Conservation (phyloP, 192 early-diverging fungal species). For the Coemansia sp. region DNA sequence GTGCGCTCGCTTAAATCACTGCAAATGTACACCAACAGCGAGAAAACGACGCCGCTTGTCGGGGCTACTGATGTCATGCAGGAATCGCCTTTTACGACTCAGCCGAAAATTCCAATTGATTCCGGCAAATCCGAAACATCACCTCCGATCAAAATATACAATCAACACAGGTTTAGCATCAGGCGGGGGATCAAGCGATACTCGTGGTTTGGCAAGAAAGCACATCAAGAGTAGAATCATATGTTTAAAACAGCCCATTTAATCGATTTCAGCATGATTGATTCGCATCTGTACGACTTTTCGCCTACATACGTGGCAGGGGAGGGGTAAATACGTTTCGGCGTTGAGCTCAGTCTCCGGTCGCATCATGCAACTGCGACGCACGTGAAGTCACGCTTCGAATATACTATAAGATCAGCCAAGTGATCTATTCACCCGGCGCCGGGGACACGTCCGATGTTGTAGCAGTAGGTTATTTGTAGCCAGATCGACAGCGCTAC, state of each 20-base stretch:
- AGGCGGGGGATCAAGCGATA: constrained; percentile 29
- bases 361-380: background rate
- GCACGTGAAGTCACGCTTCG: background rate
- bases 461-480: background rate
- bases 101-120: background rate
- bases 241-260: background rate
- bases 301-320: background rate
- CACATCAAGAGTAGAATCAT: background rate
- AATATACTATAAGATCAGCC: background rate
- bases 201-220: constrained; percentile 37
- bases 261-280: background rate
- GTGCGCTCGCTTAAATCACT: constrained; percentile 8
- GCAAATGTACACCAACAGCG: background rate
- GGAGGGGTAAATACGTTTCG: background rate
- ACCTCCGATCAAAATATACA: background rate
- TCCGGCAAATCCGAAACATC: background rate
- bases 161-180: constrained; percentile 22
- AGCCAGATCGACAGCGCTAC: background rate
- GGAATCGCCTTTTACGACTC: background rate
- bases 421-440: background rate
- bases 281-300: background rate
- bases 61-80: background rate
- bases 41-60: background rate
- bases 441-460: background rate
- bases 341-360: background rate